Evolutionary conservation across 306 rosid species (phyloP), one percentile per base, ranked within the genome.

Genomic region (Oemleria cerasiformis): DNA sequence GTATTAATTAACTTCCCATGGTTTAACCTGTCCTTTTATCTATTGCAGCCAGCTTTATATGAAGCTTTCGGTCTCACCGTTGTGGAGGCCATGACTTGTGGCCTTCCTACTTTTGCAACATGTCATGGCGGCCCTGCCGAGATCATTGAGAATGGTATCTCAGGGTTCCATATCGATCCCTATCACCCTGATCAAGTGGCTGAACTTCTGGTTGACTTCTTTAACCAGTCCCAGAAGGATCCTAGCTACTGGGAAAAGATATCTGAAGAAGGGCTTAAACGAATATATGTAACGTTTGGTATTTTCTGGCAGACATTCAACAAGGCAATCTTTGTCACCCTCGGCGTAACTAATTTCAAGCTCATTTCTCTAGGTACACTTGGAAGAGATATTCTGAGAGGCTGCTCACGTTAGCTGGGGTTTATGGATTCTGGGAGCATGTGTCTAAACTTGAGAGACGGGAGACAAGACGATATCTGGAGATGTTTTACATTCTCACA

Each of bases 381-480:
- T 70, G 74, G 74, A 70, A 70, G 25, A 70, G 55, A 55, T 55
- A 70, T 70, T 70, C 74, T 55, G 65, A 70, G 54, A 70, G 74
- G 65, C 25, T 70, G 65, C 74, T 70, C 65, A 70, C 53, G 16
- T 23, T 70, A 55, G 65, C 65, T 70, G 74, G 74, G 65, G 74
- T 70, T 42, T 70, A 55, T 55, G 73, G 73, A 51, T 70, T 55
- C 64, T 70, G 73, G 73, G 55, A 70, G 73, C 73, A 70, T 15
- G 73, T 55, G 10, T 70, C 73, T 15, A 55, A 55, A 64, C 73
- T 70, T 41, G 73, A 70, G 64, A 70, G 73, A 17, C 64, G 54
- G 9, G 73, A 41, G 64, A 60, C 40, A 40, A 69, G 64, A 64
- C 17, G n/a, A n/a, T n/a, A 25, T 25, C 30, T 25, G 30, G 30